Evolutionary conservation across 1,284 basidiomycete genomes (phyloP), one percentile per base, ranked within the genome.

Genomic region (Moesziomyces aphidis): DNA sequence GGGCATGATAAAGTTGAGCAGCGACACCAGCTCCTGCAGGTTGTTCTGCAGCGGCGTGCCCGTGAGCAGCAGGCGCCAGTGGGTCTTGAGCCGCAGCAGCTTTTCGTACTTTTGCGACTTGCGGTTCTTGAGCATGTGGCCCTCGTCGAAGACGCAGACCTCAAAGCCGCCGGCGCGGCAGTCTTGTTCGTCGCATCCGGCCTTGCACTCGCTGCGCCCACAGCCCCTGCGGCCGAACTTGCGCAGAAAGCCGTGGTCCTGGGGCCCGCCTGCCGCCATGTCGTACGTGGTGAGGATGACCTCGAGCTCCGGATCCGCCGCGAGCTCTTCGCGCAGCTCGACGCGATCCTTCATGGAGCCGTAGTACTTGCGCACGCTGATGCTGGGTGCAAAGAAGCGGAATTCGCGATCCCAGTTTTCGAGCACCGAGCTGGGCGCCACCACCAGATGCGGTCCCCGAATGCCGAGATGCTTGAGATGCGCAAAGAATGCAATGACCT

Each of bases 351-450:
- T 90, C 86, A 97, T 96, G 39, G 90, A 89, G 9, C 94, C 97
- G 78, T 98, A 99, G 85, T 99, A 99, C 17, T 93, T 92, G 82
- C 92, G 90, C 13, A 97, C 90, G n/a, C 89, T 87, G 83, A 99
- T 91, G 2, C 81, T 72, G 0, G 95, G 94, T 1, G 93, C 93
- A 80, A 99, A 99, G 48, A 90, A 90, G 43, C 90, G 89, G 83
- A 99, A 97, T 85, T 99, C 97, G 72, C 97, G 90, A 83, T 93
- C 92, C 97, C 97, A 99, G 82, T 99, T 99, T 85, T 99, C 97
- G 23, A 99, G 87, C 0, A 95, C 98, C 3, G 96, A 99, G 1
- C 95, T 95, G 17, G 80, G 81, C 7, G 98, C 97, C 70, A 99
- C 90, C 61, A 99, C 89, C 36, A 99, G 90, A 86, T 98, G 95